These are phyloP conservation scores for Scedosporium aurantiacum DNA, from an alignment of 2,329 filamentous ascomycete species.

Conservation along the genomic window DNA sequence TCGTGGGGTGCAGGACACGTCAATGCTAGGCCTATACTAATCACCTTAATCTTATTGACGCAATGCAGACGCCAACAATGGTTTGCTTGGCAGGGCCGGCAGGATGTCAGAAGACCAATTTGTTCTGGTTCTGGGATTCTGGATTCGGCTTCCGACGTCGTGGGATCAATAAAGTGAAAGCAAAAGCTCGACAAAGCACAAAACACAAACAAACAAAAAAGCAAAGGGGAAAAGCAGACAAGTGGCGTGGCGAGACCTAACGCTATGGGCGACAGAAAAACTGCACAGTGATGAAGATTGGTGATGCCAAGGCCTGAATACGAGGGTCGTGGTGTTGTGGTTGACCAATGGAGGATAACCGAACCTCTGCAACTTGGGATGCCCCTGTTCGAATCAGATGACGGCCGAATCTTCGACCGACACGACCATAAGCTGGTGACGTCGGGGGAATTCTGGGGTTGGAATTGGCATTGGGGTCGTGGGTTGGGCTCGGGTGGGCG, in stretches of 20 bases:
- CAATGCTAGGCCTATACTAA: no score
- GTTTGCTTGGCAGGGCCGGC: neutral
- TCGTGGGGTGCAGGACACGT: neutral
- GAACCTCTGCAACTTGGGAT: neutral
- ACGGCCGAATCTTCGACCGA: slow-evolving; percentile 1
- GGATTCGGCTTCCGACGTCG: neutral
- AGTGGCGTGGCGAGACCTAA: no score
- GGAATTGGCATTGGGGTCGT: no score
- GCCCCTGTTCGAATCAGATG: neutral
- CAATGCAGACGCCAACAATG: neutral
- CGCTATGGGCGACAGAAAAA: no score
- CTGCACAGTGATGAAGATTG: neutral
- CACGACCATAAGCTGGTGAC: neutral
- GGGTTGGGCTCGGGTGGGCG: neutral
- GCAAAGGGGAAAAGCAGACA: neutral
- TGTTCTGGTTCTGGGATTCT: neutral
- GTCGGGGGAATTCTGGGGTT: neutral
- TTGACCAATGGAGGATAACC: slow-evolving; percentile 2
- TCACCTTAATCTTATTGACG: no score
- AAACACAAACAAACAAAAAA: neutral
- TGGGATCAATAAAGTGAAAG: neutral
- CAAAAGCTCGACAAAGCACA: neutral
- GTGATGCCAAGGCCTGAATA: slow-evolving; percentile 6
- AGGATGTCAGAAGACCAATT: neutral
- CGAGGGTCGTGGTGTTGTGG: neutral